A percentile compares a stretch with the other conserved stretches of the same genome.
Conservation (phyloP, 768 basidiomycete species). For the Tylopilus subfusipes region DNA sequence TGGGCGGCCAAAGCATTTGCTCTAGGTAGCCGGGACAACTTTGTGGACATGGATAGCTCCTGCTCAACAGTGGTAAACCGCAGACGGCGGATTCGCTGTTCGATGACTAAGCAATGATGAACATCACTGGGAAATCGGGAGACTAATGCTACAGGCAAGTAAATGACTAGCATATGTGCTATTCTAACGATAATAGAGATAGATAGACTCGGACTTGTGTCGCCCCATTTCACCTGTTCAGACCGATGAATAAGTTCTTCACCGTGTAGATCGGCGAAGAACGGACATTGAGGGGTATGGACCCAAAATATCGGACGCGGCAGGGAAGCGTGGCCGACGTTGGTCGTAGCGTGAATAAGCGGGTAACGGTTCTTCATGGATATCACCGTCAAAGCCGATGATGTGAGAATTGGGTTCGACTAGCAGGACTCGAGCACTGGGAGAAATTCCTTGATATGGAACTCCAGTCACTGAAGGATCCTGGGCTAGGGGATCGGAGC, state of each 20-base stretch:
- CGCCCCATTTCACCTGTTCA: too few species aligned
- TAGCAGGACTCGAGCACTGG: background rate
- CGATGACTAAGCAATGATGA: slow-evolving; percentile 18
- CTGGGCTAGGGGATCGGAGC: slow-evolving; percentile 6
- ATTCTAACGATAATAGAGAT: slow-evolving; percentile 4
- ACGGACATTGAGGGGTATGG: slow-evolving; percentile 27
- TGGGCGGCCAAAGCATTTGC: slow-evolving; percentile 21
- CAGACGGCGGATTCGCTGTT: background rate
- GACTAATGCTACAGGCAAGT: background rate
- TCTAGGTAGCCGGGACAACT: slow-evolving; percentile 31
- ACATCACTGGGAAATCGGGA: background rate
- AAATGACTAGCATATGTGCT: background rate
- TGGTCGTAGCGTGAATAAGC: slow-evolving; percentile 30
- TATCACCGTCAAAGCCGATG: background rate
- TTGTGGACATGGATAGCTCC: background rate
- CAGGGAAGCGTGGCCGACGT: slow-evolving; percentile 15
- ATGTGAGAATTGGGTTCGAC: background rate
- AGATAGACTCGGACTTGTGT: background rate
- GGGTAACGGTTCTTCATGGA: slow-evolving; percentile 16
- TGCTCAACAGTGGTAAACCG: background rate
- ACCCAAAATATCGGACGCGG: slow-evolving; percentile 20
- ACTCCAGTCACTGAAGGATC: slow-evolving; percentile 18
- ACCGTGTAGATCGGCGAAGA: background rate
- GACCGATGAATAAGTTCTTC: background rate
- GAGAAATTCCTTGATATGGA: slow-evolving; percentile 3